Conservation (phyloP, 768 basidiomycete genomes). For the Gelatoporia subvermispora region DNA sequence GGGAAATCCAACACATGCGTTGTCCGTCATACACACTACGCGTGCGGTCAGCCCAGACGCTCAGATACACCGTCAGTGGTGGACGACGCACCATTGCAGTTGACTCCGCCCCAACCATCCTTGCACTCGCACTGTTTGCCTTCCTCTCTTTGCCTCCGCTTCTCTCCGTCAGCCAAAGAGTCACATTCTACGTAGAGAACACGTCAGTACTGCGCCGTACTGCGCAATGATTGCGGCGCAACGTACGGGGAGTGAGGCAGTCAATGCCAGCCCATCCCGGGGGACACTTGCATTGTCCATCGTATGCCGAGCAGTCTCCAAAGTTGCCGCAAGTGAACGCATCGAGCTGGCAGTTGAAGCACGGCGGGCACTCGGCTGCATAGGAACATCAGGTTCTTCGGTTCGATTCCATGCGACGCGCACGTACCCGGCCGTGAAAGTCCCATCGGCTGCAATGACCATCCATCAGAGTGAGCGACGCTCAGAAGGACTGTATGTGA, state of each 20-base stretch:
- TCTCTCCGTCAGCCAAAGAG: conserved; percentile 86
- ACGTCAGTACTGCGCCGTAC: conserved; percentile 5
- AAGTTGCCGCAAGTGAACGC: conserved; percentile 91
- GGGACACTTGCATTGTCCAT: conserved; percentile 96
- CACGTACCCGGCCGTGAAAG: conserved; percentile 11
- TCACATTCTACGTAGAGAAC: conserved; percentile 67
- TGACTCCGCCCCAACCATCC: conserved; percentile 93
- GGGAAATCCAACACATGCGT: conserved; percentile 77
- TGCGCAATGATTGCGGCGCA: background rate
- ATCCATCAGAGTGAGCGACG: background rate
- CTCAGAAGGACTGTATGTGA: background rate
- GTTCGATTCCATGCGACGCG: background rate
- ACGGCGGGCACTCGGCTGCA: conserved; percentile 62
- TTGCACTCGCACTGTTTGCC: conserved; percentile 81
- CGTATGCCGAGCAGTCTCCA: conserved; percentile 83
- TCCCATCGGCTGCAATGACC: conserved; percentile 7
- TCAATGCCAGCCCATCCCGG: conserved; percentile 98
- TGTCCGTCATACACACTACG: conserved; percentile 80
- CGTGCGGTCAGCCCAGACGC: background rate
- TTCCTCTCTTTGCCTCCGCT: conserved; percentile 73
- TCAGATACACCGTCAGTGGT: background rate
- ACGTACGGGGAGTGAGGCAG: conserved; percentile 86
- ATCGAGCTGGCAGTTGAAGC: conserved; percentile 95
- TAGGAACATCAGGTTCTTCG: background rate
- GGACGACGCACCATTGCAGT: conserved; percentile 83